A percentile compares a stretch with the other conserved stretches of the same genome.
phyloP scores from a whole-genome alignment of 352 stramenopile species.

The Phytophthora boehmeriae region DNA sequence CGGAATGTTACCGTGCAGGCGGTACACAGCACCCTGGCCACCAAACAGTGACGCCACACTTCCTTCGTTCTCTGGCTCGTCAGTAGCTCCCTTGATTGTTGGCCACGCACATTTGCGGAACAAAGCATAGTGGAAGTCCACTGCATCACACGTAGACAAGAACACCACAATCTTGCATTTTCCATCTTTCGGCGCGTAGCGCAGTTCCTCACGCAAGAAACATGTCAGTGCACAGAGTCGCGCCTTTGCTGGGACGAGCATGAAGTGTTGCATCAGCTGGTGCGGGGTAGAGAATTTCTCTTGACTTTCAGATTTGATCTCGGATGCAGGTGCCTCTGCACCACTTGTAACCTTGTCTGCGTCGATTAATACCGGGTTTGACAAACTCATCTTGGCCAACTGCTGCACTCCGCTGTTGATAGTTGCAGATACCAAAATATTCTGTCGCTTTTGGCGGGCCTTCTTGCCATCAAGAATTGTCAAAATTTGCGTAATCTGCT shows the following conservation, averaged over 20 bases:
- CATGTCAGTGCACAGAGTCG: constrained; percentile 92
- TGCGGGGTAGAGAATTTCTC: constrained; percentile 90
- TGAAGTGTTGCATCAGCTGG: constrained; percentile 96
- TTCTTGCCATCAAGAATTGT: constrained; percentile 93
- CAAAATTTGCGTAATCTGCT: constrained; percentile 98
- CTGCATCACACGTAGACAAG: constrained; percentile 96
- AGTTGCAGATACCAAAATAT: constrained; percentile 89
- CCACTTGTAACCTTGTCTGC: constrained; percentile 53
- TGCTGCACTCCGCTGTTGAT: constrained; percentile 88
- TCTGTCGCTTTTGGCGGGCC: constrained; percentile 74
- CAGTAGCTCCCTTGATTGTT: constrained; percentile 55
- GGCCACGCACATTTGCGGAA: constrained; percentile 89
- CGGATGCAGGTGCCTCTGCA: constrained; percentile 7
- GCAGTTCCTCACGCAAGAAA: constrained; percentile 89
- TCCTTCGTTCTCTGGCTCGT: constrained; percentile 81
- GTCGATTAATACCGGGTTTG: constrained; percentile 76
- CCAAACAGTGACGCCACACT: constrained; percentile 68
- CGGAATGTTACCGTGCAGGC: constrained; percentile 96
- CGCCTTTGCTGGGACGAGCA: constrained; percentile 95
- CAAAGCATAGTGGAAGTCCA: constrained; percentile 96
- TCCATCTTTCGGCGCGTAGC: constrained; percentile 27
- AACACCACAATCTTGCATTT: constrained; percentile 95
- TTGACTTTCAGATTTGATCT: constrained; percentile 27
- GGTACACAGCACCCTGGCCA: constrained; percentile 62
- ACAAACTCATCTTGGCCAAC: constrained; percentile 84